Conservation (phyloP, 1,284 basidiomycete species). For the Wolfiporia cocos region DNA sequence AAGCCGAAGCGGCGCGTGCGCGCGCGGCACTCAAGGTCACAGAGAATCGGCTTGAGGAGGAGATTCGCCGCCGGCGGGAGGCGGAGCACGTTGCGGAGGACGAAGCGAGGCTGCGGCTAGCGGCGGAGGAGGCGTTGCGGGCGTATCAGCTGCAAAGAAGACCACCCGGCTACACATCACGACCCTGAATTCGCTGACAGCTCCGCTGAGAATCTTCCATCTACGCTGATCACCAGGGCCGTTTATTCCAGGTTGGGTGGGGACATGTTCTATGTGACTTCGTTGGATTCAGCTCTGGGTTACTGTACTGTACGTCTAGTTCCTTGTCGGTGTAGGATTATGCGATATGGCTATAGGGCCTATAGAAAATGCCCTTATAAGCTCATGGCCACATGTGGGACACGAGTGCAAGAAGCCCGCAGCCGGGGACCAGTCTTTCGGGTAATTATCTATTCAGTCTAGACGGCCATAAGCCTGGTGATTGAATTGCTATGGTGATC, state of each 20-base stretch:
- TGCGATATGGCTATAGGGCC: not conserved
- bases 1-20: constrained; percentile 49
- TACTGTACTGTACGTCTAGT: not conserved
- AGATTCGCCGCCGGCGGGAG: constrained; percentile 47
- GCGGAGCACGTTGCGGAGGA: constrained; percentile 48
- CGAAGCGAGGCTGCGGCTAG: constrained; percentile 42
- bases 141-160: constrained; percentile 20
- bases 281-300: not conserved
- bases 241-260: too few species aligned
- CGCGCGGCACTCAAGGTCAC: constrained; percentile 44
- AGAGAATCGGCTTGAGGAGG: constrained; percentile 55
- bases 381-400: too few species aligned
- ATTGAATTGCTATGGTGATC: too few species aligned
- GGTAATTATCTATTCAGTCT: too few species aligned
- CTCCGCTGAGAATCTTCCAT: not conserved
- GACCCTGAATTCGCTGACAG: constrained; percentile 8
- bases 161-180: constrained; percentile 14
- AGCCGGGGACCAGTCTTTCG: too few species aligned
- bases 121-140: constrained; percentile 42
- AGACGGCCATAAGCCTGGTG: too few species aligned
- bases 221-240: not conserved
- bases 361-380: too few species aligned
- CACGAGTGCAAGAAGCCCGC: too few species aligned
- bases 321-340: not conserved
- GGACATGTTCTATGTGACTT: too few species aligned